Evolutionary conservation across 164 flowering plant species (phyloP).

Genomic region (grape (Vitis vinifera)): ASM3070453v1 NC_081813.1:319501-320000

Average conservation of each 20-base stretch:
- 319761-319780: slow-evolving; percentile 48
- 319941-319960: slow-evolving; percentile 51
- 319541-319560: slow-evolving; percentile 81
- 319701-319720: slow-evolving; percentile 91
- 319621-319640: slow-evolving; percentile 73
- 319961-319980: slow-evolving; percentile 48
- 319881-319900: slow-evolving; percentile 35
- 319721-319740: slow-evolving; percentile 97
- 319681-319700: slow-evolving; percentile 96
- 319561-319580: slow-evolving; percentile 71
- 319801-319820: slow-evolving; percentile 31
- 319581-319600: slow-evolving; percentile 71
- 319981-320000: slow-evolving; percentile 40
- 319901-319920: slow-evolving; percentile 49
- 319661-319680: slow-evolving; percentile 82
- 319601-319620: slow-evolving; percentile 83
- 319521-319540: slow-evolving; percentile 81
- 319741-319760: slow-evolving; percentile 39
- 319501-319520: slow-evolving; percentile 94
- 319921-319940: slow-evolving; percentile 45
- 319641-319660: slow-evolving; percentile 66
- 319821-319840: slow-evolving; percentile 29
- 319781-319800: slow-evolving; percentile 42
- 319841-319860: slow-evolving; percentile 32
- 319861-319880: slow-evolving; percentile 39